Evolutionary conservation across 345 rosid species (phyloP).

Genomic region (Hirschfeldia incana): DNA sequence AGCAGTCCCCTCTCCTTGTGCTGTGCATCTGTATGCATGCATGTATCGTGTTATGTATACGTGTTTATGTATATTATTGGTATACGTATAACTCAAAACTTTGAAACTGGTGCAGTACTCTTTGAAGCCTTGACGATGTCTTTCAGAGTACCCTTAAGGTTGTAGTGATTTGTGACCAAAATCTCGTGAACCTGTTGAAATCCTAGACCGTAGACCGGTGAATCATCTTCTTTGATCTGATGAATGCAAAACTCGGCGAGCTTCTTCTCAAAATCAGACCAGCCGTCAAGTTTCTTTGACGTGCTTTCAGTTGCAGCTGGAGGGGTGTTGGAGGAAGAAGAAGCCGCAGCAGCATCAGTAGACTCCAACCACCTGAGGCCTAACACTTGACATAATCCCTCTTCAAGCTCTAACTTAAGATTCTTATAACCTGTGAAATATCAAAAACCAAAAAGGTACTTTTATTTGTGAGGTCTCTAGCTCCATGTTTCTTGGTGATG

Average conservation of each 20-base stretch:
- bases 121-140: not conserved
- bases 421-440: slow-evolving; percentile 26
- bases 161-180: slow-evolving; percentile 48
- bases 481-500: slow-evolving; percentile 21
- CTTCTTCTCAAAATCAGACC: slow-evolving; percentile 55
- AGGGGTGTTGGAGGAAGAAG: slow-evolving; percentile 35
- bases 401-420: slow-evolving; percentile 76
- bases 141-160: slow-evolving; percentile 35
- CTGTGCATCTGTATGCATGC: not conserved
- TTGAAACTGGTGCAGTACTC: not conserved
- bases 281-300: slow-evolving; percentile 56
- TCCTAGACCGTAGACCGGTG: slow-evolving; percentile 68
- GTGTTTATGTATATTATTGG: not conserved
- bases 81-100: not conserved
- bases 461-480: not conserved
- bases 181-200: slow-evolving; percentile 61
- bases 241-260: slow-evolving; percentile 68
- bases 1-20: not conserved
- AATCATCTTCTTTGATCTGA: slow-evolving; percentile 69
- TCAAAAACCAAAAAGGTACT: not conserved
- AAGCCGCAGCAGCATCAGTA: slow-evolving; percentile 42
- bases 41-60: not conserved
- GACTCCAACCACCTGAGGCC: slow-evolving; percentile 88
- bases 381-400: slow-evolving; percentile 91
- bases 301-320: slow-evolving; percentile 40